Conservation (phyloP, 495 filamentous ascomycete species). For the Aspergillus haitiensis region DNA sequence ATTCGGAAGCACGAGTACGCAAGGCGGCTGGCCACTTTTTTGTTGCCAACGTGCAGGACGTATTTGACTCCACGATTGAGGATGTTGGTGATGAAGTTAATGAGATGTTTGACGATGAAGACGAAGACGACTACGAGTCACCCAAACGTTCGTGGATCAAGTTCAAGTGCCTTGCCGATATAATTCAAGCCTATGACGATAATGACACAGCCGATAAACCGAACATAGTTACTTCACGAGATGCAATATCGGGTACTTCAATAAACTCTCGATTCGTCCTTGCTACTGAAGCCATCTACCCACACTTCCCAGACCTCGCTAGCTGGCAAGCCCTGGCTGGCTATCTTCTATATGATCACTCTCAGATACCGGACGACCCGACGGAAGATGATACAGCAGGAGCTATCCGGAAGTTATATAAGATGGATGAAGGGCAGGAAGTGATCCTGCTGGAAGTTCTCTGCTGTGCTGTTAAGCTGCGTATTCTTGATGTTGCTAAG, state of each 20-base stretch:
- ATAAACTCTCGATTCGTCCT: slow-evolving; percentile 80
- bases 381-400: slow-evolving; percentile 53
- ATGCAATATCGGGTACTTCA: slow-evolving; percentile 40
- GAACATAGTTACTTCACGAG: slow-evolving; percentile 26
- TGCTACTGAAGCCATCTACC: slow-evolving; percentile 80
- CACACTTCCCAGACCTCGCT: slow-evolving; percentile 71
- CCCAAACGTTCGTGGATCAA: slow-evolving; percentile 84
- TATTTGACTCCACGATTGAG: slow-evolving; percentile 76
- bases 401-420: slow-evolving; percentile 63
- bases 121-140: slow-evolving; percentile 69
- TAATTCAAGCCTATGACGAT: slow-evolving; percentile 75
- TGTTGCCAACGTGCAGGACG: slow-evolving; percentile 76
- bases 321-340: slow-evolving; percentile 88
- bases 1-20: slow-evolving; percentile 76
- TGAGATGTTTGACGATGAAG: slow-evolving; percentile 60
- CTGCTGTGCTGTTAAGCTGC: slow-evolving; percentile 70
- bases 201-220: slow-evolving; percentile 42
- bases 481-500: slow-evolving; percentile 59
- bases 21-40: slow-evolving; percentile 90
- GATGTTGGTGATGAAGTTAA: slow-evolving; percentile 82
- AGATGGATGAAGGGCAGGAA: slow-evolving; percentile 76
- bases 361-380: slow-evolving; percentile 52
- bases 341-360: slow-evolving; percentile 91
- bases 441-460: slow-evolving; percentile 83
- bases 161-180: slow-evolving; percentile 84